Conservation (phyloP, 1,139 yeast species). For the Pichia inconspicua region DNA sequence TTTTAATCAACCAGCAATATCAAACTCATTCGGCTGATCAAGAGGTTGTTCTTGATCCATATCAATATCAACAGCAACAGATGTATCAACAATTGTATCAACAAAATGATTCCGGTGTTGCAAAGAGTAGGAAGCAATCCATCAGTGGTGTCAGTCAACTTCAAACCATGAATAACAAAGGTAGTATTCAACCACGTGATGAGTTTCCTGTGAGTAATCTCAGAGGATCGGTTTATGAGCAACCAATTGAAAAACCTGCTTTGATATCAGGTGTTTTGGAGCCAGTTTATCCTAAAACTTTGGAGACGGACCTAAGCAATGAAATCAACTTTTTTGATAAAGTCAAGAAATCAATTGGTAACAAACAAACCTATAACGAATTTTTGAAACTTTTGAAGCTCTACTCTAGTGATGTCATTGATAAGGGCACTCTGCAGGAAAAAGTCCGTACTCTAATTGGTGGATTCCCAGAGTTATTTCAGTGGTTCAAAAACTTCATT, state of each 20-base stretch:
- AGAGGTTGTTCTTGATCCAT: slow-evolving; percentile 10
- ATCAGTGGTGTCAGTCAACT: slow-evolving; percentile 10
- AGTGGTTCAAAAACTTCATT: slow-evolving; percentile 89
- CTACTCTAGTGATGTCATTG: slow-evolving; percentile 85
- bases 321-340: slow-evolving; percentile 88
- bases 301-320: slow-evolving; percentile 60
- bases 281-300: slow-evolving; percentile 65
- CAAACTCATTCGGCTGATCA: slow-evolving; percentile 4
- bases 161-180: slow-evolving; percentile 16
- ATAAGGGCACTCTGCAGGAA: slow-evolving; percentile 71
- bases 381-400: slow-evolving; percentile 80
- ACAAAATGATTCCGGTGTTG: slow-evolving; percentile 1
- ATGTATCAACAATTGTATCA: slow-evolving; percentile 11
- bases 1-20: slow-evolving; percentile 3
- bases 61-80: slow-evolving; percentile 24
- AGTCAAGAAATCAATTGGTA: slow-evolving; percentile 83
- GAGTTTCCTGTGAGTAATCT: slow-evolving; percentile 51
- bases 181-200: slow-evolving; percentile 27
- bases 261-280: slow-evolving; percentile 82
- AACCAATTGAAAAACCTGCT: slow-evolving; percentile 47
- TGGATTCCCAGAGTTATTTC: slow-evolving; percentile 65
- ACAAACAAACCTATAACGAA: slow-evolving; percentile 85
- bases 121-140: slow-evolving; percentile 10
- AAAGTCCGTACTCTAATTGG: slow-evolving; percentile 84
- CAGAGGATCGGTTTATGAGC: slow-evolving; percentile 27